phyloP scores from a whole-genome alignment of 768 basidiomycete species.

The Hemileccinum rubropunctum region DNA sequence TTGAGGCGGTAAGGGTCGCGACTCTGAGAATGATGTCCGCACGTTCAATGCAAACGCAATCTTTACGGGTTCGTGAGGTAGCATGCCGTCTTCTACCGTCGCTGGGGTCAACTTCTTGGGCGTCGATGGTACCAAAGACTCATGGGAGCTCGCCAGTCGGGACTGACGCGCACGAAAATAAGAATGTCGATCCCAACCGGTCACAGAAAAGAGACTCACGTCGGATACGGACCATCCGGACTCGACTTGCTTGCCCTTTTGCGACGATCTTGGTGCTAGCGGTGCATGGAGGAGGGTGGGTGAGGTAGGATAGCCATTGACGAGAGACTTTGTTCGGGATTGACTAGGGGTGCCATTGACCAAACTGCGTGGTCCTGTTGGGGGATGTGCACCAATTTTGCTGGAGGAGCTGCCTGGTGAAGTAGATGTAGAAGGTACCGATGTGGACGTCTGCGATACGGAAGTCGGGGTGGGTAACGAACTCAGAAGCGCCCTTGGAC shows the following conservation, averaged over 20 bases:
- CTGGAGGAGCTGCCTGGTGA: conserved; percentile 28
- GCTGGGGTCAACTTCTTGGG: conserved; percentile 15
- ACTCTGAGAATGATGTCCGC: conserved; percentile 23
- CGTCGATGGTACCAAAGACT: conserved; percentile 12
- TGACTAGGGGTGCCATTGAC: conserved; percentile 36
- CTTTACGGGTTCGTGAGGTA: conserved; percentile 32
- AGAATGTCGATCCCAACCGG: background rate
- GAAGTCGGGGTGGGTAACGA: conserved; percentile 34
- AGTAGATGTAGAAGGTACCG: conserved; percentile 35
- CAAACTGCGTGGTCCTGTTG: conserved; percentile 66
- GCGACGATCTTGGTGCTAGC: conserved; percentile 31
- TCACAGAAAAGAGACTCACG: conserved; percentile 23
- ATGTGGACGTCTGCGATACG: conserved; percentile 30
- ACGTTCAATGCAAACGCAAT: conserved; percentile 32
- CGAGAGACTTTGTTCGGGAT: conserved; percentile 38
- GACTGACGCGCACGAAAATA: conserved; percentile 15
- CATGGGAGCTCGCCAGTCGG: conserved; percentile 15
- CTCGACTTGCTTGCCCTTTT: conserved; percentile 45
- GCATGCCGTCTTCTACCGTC: conserved; percentile 31
- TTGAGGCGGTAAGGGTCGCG: conserved; percentile 33
- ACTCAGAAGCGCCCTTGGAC: conserved; percentile 66
- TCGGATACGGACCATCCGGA: conserved; percentile 34
- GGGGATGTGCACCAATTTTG: conserved; percentile 54
- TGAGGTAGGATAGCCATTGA: conserved; percentile 41
- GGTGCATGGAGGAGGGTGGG: conserved; percentile 27